These are phyloP conservation scores for Globisporangium nagaii DNA, from an alignment of 352 stramenopile species.

Conservation along the genomic window DNA sequence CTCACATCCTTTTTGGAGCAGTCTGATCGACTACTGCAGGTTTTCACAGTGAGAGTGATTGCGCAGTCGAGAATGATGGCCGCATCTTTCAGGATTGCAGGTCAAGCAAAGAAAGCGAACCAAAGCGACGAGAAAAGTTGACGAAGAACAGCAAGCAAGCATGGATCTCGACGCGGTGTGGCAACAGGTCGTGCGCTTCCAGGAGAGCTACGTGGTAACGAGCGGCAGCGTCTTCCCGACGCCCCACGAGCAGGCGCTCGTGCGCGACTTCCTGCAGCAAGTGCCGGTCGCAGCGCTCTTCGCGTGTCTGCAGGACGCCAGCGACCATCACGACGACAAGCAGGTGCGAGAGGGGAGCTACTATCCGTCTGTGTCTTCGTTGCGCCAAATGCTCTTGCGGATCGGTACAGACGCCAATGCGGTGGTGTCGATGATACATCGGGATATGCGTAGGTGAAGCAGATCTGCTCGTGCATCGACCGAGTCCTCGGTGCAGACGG, in stretches of 20 bases:
- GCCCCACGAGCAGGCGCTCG: constrained; percentile 42
- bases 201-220: constrained; percentile 50
- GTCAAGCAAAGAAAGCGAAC: neutral
- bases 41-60: too few relatives aligned
- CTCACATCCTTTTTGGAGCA: neutral
- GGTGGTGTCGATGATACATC: too few relatives aligned
- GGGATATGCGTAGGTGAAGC: constrained; percentile 41
- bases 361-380: too few relatives aligned
- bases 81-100: too few relatives aligned
- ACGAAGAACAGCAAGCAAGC: neutral
- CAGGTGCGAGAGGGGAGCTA: constrained; percentile 26
- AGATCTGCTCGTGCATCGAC: constrained; percentile 71
- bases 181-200: constrained; percentile 58
- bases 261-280: constrained; percentile 58
- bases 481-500: constrained; percentile 54
- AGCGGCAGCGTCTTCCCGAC: constrained; percentile 32
- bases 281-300: constrained; percentile 68
- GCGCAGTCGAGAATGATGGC: too few relatives aligned
- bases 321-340: constrained; percentile 48
- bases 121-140: neutral
- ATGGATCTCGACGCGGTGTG: constrained; percentile 46
- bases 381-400: too few relatives aligned
- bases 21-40: neutral
- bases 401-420: too few relatives aligned
- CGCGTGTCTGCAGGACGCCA: constrained; percentile 70